These are phyloP conservation scores for Pythium sp. DNA, from an alignment of 352 stramenopile genomes.

Conservation along the genomic window DNA sequence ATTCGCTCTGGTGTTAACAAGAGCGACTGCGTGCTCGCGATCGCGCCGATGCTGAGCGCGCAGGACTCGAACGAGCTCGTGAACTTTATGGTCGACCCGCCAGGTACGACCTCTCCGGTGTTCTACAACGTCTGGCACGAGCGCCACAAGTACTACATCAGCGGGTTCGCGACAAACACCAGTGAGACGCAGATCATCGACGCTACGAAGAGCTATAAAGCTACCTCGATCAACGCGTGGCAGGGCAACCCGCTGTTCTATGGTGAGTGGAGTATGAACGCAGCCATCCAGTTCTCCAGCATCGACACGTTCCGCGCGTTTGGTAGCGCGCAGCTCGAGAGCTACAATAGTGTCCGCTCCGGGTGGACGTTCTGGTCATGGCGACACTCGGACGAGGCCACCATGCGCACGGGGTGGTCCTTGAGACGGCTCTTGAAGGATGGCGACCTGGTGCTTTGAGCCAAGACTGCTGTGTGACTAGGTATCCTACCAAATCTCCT, in stretches of 20 bases:
- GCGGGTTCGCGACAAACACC: conserved; percentile 30
- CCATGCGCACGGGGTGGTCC: conserved; percentile 37
- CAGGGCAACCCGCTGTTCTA: conserved; percentile 39
- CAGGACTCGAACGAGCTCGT: conserved; percentile 25
- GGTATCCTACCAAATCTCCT: neutral
- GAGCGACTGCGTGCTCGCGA: conserved; percentile 37
- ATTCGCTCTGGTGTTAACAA: conserved; percentile 35
- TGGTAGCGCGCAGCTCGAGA: conserved; percentile 28
- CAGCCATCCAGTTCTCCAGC: conserved; percentile 25
- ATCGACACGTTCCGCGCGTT: conserved; percentile 29
- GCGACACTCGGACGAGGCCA: conserved; percentile 37
- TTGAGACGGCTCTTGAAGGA: conserved; percentile 29
- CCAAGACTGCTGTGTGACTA: neutral
- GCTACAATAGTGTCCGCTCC: conserved; percentile 20
- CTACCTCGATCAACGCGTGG: conserved; percentile 16
- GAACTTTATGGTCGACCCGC: conserved; percentile 29
- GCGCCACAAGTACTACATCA: conserved; percentile 57
- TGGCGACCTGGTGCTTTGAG: conserved; percentile 18
- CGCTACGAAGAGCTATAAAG: conserved; percentile 25
- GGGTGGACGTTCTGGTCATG: conserved; percentile 57
- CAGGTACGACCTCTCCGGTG: conserved; percentile 5
- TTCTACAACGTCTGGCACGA: conserved; percentile 63
- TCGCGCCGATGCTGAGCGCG: conserved; percentile 39
- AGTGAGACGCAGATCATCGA: conserved; percentile 23
- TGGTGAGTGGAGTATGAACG: conserved; percentile 51